phyloP scores from a whole-genome alignment of 140 eudicot genomes.

The Bidens hawaiensis region DNA sequence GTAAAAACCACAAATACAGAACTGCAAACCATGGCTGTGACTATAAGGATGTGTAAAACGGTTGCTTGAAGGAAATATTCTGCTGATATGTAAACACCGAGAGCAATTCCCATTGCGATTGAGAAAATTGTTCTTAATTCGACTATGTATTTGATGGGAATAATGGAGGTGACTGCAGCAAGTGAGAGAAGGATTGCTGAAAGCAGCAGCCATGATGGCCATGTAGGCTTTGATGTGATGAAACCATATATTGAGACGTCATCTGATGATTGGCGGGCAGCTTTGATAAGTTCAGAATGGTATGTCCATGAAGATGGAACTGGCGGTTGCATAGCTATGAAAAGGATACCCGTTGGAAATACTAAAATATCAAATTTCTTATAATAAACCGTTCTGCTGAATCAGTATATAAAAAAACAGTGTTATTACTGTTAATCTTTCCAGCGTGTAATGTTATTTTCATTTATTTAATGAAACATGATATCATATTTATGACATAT shows the following conservation, averaged over 20 bases:
- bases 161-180: conserved; percentile 77
- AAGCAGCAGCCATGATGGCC: conserved; percentile 93
- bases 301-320: too few relatives aligned
- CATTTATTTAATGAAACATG: background rate
- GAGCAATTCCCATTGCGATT: too few relatives aligned
- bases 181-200: conserved; percentile 73
- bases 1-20: conserved; percentile 80
- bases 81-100: too few relatives aligned
- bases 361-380: too few relatives aligned
- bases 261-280: conserved; percentile 78
- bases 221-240: too few relatives aligned
- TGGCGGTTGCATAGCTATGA: conserved; percentile 85
- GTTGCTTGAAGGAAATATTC: conserved; percentile 83
- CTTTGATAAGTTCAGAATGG: conserved; percentile 72
- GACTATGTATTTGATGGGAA: conserved; percentile 84
- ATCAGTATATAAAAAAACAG: background rate
- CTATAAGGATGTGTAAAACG: conserved; percentile 64
- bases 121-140: too few relatives aligned
- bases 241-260: conserved; percentile 86
- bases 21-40: conserved; percentile 72
- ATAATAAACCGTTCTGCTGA: background rate
- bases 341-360: conserved; percentile 56
- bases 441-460: background rate
- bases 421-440: background rate
- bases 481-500: background rate